These are phyloP conservation scores for Polychaeton citri DNA, from an alignment of 2,329 filamentous ascomycete genomes.

Conservation along the genomic window DNA sequence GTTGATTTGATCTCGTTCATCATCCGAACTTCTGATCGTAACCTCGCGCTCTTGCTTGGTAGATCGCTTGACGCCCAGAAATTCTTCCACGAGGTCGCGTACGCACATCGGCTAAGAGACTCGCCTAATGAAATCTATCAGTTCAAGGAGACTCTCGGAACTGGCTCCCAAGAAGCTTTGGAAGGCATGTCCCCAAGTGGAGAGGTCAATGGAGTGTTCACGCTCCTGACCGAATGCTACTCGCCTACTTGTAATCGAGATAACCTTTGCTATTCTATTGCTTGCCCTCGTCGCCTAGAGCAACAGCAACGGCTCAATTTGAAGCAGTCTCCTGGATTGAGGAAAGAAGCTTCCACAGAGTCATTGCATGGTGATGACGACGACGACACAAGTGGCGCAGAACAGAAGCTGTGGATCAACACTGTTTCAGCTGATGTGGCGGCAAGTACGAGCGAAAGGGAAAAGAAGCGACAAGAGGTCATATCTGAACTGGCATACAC, in stretches of 20 bases:
- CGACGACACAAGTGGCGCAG: constrained; percentile 60
- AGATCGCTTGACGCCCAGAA: constrained; percentile 93
- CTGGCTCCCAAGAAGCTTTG: constrained; percentile 47
- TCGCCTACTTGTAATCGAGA: constrained; percentile 94
- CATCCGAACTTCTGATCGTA: constrained; percentile 91
- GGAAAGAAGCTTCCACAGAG: constrained; percentile 52
- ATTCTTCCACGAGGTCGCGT: constrained; percentile 98
- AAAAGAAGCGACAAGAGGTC: constrained; percentile 96
- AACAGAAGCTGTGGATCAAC: constrained; percentile 99
- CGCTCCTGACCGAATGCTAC: constrained; percentile 91
- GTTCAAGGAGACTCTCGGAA: constrained; percentile 84
- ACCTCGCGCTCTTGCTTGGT: constrained; percentile 79
- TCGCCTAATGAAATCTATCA: constrained; percentile 94
- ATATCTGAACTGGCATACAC: constrained; percentile 99
- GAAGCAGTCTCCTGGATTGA: constrained; percentile 80
- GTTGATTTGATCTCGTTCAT: constrained; percentile 94
- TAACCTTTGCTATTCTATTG: constrained; percentile 94
- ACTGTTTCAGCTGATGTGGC: constrained; percentile 91
- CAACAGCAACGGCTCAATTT: constrained; percentile 90
- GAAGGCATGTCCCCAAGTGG: neutral
- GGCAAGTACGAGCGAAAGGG: constrained; percentile 74
- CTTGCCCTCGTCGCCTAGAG: constrained; percentile 82
- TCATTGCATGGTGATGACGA: constrained; percentile 71
- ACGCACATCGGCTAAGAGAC: constrained; percentile 88
- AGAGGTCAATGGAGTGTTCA: constrained; percentile 90